Evolutionary conservation across 1,139 yeast genomes (phyloP), one percentile per base, ranked within the genome.

Genomic region (Debaryomycetaceae sp.): DNA sequence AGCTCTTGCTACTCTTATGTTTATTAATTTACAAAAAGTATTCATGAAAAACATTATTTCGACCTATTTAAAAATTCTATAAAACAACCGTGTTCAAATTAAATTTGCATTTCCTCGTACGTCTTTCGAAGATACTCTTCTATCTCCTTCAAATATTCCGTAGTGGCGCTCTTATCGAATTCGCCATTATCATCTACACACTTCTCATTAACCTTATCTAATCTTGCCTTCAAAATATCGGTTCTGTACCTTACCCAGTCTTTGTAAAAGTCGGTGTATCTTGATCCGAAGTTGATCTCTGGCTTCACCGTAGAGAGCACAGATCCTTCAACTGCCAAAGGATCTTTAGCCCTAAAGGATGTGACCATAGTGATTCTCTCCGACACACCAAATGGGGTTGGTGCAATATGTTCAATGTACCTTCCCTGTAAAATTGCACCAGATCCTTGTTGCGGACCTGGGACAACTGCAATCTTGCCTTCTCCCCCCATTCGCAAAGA

Each of bases 341-440:
- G 60, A 41, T 63, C 55, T 43, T 63, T 65, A 14, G 75, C 67
- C 37, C 72, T 56, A 49, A 63, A 70, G 8, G 71, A 65, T 5
- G 75, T 70, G 20, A 70, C 75, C 74, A 73, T 66, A 6, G 85
- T 79, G 47, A 80, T 77, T 60, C 85, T 68, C 56, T 80, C 85
- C 31, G 72, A 58, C 45, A 68, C 64, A 5, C 83, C 83, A 36
- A 65, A 42, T 9, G 85, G 83, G 43, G 65, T 63, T 36, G 82
- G 78, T n/a, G 84, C 85, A 56, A 80, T 68, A 54, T 80, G 85
- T 50, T 69, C 68, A 42, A 80, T 65, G 39, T 72, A 59, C 46
- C 83, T 66, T 6, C 85, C 85, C 57, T 80, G 85, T 43, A 80
- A 65, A 24, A 80, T 73, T 37, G 74, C 67, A n/a, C 80, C 83